Percentiles rank a stretch among this genome's conserved stretches.
These are phyloP conservation scores for Gastrolobium villosum DNA, from an alignment of 306 rosid genomes.

Conservation along the genomic window DNA sequence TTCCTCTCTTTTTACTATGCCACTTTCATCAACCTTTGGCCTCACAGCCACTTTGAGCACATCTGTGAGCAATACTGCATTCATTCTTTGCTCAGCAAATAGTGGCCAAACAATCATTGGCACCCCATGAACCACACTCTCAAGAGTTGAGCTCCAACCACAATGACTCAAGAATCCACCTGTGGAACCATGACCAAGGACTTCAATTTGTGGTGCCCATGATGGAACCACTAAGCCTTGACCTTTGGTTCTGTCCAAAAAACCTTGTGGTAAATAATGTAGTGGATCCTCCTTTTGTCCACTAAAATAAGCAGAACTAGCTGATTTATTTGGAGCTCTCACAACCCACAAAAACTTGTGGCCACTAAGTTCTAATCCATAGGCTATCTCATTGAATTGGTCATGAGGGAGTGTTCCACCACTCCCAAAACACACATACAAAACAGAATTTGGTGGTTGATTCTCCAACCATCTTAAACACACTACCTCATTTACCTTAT, in stretches of 20 bases:
- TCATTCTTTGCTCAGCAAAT: slow-evolving; percentile 48
- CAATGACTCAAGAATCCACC: slow-evolving; percentile 54
- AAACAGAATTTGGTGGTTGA: slow-evolving; percentile 42
- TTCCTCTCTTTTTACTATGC: slow-evolving; percentile 50
- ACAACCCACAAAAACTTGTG: slow-evolving; percentile 54
- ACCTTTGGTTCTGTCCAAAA: slow-evolving; percentile 40
- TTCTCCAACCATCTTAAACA: slow-evolving; percentile 47
- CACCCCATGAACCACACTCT: slow-evolving; percentile 42
- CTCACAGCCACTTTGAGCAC: slow-evolving; percentile 39
- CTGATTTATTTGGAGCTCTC: slow-evolving; percentile 30
- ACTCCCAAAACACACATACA: slow-evolving; percentile 56
- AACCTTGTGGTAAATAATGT: slow-evolving; percentile 36
- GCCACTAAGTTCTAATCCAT: slow-evolving; percentile 54
- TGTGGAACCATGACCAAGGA: slow-evolving; percentile 35
- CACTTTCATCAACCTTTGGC: slow-evolving; percentile 32
- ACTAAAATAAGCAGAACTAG: slow-evolving; percentile 32
- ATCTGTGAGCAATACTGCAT: slow-evolving; percentile 8
- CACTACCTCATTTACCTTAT: background rate
- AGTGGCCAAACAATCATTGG: slow-evolving; percentile 50
- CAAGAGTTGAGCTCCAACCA: slow-evolving; percentile 50
- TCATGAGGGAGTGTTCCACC: slow-evolving; percentile 52
- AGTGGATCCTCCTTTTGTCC: slow-evolving; percentile 36
- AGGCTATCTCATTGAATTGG: slow-evolving; percentile 48
- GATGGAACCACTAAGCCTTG: slow-evolving; percentile 43
- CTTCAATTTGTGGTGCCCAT: slow-evolving; percentile 51